Evolutionary conservation across 2,329 filamentous ascomycete species (phyloP), one percentile per base, ranked within the genome.

Genomic region (Parastagonospora avenae): DNA sequence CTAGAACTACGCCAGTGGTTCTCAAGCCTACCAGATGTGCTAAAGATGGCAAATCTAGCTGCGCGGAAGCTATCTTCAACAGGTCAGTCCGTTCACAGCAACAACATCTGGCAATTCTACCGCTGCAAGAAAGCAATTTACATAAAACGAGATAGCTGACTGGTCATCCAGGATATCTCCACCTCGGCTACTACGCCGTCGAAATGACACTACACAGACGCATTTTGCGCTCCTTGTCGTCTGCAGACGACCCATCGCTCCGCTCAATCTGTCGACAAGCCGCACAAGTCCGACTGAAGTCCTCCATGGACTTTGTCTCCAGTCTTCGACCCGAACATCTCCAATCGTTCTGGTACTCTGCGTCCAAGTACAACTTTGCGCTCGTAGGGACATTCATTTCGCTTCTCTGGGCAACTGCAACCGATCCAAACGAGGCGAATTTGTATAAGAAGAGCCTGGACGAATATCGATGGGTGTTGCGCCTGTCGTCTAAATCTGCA

Each of bases 1-100:
- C 74, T 82, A 49, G 75, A 77, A 0, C 67, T 82, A 2, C 79
- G 80, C 35, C 76, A 82, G 40, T 82, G 81, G 81, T 82, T 79
- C 54, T 72, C 76, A 3, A 73, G 73, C 14, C 70, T 83, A 12
- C 80, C 80, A 2, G 53, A 75, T 12, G 65, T 72, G 3, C 68
- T 83, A 36, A 80, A 79, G 50, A 80, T 82, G 75, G 79, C 81
- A 28, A 74, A 75, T 8, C 52, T 70, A 5, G 56, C 62, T 9
- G 61, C 65, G 35, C 52, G 66, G 7, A 70, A 70, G 49, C 52
- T 71, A 2, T 71, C 63, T 14, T 67, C 66, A n/a, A 62, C 62
- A 47, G 65, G 65, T 66, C 46, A 43, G 48, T 45, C 35, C n/a
- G n/a, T n/a, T n/a, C n/a, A n/a, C n/a, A n/a, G n/a, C n/a, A n/a